Conservation (phyloP, 768 basidiomycete genomes). For the Lyophyllum decastes region DNA sequence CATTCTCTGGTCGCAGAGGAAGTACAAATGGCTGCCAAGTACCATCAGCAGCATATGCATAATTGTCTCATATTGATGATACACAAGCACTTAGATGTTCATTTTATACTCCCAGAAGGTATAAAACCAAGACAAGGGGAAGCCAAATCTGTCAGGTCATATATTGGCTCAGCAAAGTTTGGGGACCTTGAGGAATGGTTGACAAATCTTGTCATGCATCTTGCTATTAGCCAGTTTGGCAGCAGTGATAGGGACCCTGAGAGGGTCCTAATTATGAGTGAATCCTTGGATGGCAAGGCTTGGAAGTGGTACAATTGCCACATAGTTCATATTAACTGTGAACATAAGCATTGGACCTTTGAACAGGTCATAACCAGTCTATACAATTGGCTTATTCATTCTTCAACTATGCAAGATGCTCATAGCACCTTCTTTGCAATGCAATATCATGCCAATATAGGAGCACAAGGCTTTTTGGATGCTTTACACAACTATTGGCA, state of each 20-base stretch:
- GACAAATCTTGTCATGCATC: too few relatives aligned
- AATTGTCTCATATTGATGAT: neutral
- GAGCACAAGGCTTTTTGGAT: neutral
- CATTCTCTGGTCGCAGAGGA: too few relatives aligned
- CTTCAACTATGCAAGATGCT: neutral
- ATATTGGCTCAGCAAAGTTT: too few relatives aligned
- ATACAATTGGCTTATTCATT: neutral
- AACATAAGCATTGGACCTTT: neutral
- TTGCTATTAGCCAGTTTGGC: too few relatives aligned
- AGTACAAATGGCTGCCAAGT: too few relatives aligned
- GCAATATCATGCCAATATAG: neutral
- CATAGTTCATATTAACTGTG: neutral
- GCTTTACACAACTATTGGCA: neutral
- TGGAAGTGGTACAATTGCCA: neutral
- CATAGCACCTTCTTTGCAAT: neutral
- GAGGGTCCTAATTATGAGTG: too few relatives aligned
- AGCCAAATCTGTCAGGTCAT: too few relatives aligned
- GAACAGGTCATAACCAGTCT: neutral
- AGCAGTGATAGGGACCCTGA: too few relatives aligned
- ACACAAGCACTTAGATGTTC: neutral
- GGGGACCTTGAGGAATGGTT: too few relatives aligned
- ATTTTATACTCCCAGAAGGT: neutral
- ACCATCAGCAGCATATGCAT: neutral
- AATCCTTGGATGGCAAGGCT: neutral
- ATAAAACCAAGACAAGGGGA: neutral